These are phyloP conservation scores for Artemisia annua DNA, from an alignment of 129 eudicot genomes.

Conservation along the genomic window DNA sequence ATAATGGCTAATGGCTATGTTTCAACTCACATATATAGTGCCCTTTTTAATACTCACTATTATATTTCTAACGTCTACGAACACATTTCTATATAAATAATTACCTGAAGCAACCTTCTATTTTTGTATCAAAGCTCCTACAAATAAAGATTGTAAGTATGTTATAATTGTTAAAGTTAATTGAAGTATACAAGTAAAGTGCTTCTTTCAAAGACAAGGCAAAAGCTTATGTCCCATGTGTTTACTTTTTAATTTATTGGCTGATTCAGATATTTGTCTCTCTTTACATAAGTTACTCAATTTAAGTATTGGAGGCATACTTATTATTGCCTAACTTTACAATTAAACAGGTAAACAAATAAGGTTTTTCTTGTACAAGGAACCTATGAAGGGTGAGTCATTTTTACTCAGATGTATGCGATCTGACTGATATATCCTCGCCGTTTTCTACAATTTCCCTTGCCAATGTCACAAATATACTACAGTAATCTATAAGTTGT, in stretches of 20 bases:
- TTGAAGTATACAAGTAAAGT: neutral
- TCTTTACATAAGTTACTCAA: neutral
- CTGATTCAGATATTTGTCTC: neutral
- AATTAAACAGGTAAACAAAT: no score
- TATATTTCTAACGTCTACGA: neutral
- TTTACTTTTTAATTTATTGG: neutral
- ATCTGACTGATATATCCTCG: no score
- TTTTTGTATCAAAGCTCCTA: neutral
- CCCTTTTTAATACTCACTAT: neutral
- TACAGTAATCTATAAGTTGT: no score
- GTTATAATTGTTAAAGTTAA: neutral
- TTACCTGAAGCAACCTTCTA: neutral
- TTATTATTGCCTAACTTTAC: no score
- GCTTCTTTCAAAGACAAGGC: conserved; percentile 13
- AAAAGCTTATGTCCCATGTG: conserved; percentile 5
- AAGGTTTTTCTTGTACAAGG: no score
- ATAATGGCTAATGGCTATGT: conserved; percentile 35
- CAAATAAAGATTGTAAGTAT: neutral
- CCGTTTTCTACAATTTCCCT: no score
- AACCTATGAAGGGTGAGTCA: no score
- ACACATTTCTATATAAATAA: neutral
- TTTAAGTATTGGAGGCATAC: neutral
- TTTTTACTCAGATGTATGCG: no score
- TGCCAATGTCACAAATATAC: no score
- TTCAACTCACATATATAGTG: conserved; percentile 24